A percentile compares a stretch with the other conserved stretches of the same genome.
Conservation (phyloP, 2,329 filamentous ascomycete species). For the Paecilomyces sp. region DNA sequence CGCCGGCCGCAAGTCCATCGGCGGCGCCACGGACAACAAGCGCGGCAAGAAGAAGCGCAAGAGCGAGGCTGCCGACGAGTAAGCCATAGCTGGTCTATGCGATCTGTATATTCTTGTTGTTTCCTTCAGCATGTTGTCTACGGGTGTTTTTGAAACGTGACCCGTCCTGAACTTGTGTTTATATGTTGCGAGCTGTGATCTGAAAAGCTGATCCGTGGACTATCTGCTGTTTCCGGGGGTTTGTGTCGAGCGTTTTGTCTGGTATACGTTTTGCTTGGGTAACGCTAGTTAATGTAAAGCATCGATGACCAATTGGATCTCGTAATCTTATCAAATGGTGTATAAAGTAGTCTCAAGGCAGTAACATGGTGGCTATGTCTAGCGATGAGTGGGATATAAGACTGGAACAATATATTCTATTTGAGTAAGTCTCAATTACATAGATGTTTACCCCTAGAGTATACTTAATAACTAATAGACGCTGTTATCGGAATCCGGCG, state of each 20-base stretch:
- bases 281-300: not conserved
- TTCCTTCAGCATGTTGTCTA: not conserved
- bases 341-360: too few species aligned
- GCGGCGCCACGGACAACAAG: slow-evolving; percentile 19
- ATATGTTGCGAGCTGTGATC: not conserved
- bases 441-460: too few species aligned
- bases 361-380: too few species aligned
- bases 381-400: too few species aligned
- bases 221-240: not conserved
- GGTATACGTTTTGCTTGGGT: not conserved
- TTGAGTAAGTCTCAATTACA: too few species aligned
- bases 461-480: not conserved
- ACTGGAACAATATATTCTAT: too few species aligned
- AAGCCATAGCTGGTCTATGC: slow-evolving; percentile 12
- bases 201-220: not conserved
- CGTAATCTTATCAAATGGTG: not conserved
- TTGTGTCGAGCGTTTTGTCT: not conserved
- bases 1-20: slow-evolving; percentile 22
- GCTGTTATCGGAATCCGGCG: not conserved
- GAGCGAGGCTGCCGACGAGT: slow-evolving; percentile 29
- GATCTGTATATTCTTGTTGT: slow-evolving; percentile 4
- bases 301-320: not conserved
- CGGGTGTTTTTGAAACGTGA: not conserved
- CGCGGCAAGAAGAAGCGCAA: slow-evolving; percentile 42
- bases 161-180: not conserved